Evolutionary conservation across 148 eudicot species (phyloP), one percentile per base, ranked within the genome.

Genomic region (Diospyros lotus): DNA sequence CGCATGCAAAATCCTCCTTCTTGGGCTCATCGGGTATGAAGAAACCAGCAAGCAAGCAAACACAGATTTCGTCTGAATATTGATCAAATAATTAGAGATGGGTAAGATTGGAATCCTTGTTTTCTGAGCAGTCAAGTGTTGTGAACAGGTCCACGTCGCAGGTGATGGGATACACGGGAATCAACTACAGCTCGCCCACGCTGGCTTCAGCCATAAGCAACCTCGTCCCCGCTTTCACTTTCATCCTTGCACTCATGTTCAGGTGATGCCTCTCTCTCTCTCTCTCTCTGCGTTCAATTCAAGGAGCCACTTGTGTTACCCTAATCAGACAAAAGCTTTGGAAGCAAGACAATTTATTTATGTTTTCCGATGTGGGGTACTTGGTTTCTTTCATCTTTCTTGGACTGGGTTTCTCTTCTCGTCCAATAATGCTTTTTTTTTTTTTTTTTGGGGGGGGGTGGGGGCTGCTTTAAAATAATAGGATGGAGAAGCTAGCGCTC

Each of bases 401-500:
- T 48, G 3, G 12, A 13, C 14, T 9, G 28, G 28, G 28, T 28
- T 28, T 55, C 12, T 55, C 59, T 10, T 6, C 12, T 55, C 3
- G 59, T 28, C 14, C 18, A 66, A n/a, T n/a, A 6, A 7, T 1
- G 28, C n/a, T 18, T 38, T 28, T 17, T 1, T 13, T 61, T 9
- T 48, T 10, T 28, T 60, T 60, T 48, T 53, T 38, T 43, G 38
- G 46, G 40, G 46, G 48, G 58, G 52, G 28, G 28, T 0, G 28
- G 28, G 28, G 0, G 28, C 28, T 28, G 28, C 28, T 28, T 28
- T 28, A 28, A 28, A 28, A 18, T 55, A 73, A 68, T 65, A 90
- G 93, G 80, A 89, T 91, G 93, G 97, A 91, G 66, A 87, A 79
- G 79, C 77, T 91, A 8, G 86, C 64, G 40, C 75, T 88, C 75